These are phyloP conservation scores for Blepharisma japonicum DNA, from an alignment of 73 alveolate species.

Conservation along the genomic window DNA sequence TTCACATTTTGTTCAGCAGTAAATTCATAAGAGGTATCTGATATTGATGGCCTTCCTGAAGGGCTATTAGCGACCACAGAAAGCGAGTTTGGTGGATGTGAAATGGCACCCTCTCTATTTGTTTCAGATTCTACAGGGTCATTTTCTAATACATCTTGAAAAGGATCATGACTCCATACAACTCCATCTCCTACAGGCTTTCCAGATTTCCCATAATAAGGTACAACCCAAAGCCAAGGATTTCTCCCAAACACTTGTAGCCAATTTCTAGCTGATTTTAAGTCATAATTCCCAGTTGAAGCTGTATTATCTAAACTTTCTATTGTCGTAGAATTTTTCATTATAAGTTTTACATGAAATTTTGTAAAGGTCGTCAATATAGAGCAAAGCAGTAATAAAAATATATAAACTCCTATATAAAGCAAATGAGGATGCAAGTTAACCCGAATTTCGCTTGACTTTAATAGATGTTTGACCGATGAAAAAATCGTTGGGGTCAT, in stretches of 20 bases:
- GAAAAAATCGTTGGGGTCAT: conserved; percentile 18
- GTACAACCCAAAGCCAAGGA: conserved; percentile 40
- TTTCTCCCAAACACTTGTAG: conserved; percentile 36
- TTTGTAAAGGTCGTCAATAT: conserved; percentile 74
- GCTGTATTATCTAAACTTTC: conserved; percentile 79
- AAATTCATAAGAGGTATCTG: too few relatives aligned
- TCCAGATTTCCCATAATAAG: conserved; percentile 68
- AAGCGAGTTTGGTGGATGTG: too few relatives aligned
- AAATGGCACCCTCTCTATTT: background rate
- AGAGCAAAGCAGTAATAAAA: conserved; percentile 51
- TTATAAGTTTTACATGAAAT: conserved; percentile 79
- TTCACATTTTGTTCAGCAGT: too few relatives aligned
- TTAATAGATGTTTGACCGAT: background rate
- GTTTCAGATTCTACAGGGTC: background rate
- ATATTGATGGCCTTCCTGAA: too few relatives aligned
- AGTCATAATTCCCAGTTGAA: too few relatives aligned
- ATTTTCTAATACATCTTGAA: background rate
- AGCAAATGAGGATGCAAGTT: background rate
- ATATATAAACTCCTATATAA: conserved; percentile 19
- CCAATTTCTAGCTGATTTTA: conserved; percentile 23
- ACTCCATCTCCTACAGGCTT: conserved; percentile 95
- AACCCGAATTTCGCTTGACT: too few relatives aligned
- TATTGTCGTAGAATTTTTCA: conserved; percentile 87
- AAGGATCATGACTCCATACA: conserved; percentile 52
- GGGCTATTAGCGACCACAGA: too few relatives aligned